Evolutionary conservation across 331 rosid genomes (phyloP).

Genomic region (Pyracantha coccinea): DNA sequence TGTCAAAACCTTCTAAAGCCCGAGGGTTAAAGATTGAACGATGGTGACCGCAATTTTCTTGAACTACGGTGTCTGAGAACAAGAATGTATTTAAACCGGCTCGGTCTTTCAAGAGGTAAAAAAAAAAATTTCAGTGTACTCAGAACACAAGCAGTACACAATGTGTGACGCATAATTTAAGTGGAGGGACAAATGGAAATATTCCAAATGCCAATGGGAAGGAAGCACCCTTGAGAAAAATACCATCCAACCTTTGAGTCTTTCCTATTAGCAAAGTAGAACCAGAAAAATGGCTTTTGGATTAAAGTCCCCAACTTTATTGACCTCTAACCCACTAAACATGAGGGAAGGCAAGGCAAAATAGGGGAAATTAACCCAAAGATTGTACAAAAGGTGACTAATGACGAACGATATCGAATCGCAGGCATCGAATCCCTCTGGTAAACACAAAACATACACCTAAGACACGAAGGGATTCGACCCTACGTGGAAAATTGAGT

Average conservation of each 20-base stretch:
- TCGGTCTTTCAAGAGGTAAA: too few relatives aligned
- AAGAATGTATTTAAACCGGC: too few relatives aligned
- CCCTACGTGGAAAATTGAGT: constrained; percentile 44
- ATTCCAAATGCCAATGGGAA: too few relatives aligned
- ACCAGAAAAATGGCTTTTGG: constrained; percentile 4
- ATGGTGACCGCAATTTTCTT: too few relatives aligned
- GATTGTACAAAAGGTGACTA: constrained; percentile 14
- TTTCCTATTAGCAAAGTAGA: background rate
- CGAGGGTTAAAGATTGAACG: too few relatives aligned
- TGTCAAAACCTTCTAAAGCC: background rate
- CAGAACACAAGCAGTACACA: too few relatives aligned
- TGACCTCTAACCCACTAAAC: constrained; percentile 27
- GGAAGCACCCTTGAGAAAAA: background rate
- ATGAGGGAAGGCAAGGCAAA: constrained; percentile 37
- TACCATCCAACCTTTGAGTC: background rate
- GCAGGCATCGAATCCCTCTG: constrained; percentile 34
- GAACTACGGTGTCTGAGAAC: too few relatives aligned
- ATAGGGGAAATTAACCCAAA: constrained; percentile 25
- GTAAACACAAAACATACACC: constrained; percentile 49
- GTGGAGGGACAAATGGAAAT: too few relatives aligned
- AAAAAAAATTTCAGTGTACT: too few relatives aligned
- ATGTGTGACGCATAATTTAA: too few relatives aligned
- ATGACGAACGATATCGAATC: constrained; percentile 17
- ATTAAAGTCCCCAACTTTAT: constrained; percentile 44
- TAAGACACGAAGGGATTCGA: constrained; percentile 2